phyloP scores from a whole-genome alignment of 139 green algal species.

The Chlamydomonas sphaeroides region DNA sequence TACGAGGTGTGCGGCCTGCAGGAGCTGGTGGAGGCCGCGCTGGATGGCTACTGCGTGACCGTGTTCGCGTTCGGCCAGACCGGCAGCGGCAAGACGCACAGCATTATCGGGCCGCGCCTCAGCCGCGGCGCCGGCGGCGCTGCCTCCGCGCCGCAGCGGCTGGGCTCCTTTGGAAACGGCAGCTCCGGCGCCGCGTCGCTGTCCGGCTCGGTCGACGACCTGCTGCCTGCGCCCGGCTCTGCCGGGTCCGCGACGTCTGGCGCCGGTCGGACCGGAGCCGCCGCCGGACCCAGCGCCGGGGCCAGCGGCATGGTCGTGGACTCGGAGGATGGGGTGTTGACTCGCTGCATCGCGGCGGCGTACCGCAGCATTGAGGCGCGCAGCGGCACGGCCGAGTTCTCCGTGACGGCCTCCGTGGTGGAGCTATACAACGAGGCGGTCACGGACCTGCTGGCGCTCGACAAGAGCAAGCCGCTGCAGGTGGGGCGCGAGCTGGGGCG shows the following conservation, averaged over 20 bases:
- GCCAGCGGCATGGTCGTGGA: conserved; percentile 24
- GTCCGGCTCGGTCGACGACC: no score
- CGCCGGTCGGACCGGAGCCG: not conserved
- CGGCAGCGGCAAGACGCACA: conserved; percentile 83
- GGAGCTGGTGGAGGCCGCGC: conserved; percentile 66
- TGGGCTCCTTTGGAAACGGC: no score
- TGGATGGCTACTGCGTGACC: conserved; percentile 77
- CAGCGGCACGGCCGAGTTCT: conserved; percentile 3
- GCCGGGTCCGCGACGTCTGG: no score
- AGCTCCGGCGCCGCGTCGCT: not conserved
- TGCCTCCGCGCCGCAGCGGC: not conserved
- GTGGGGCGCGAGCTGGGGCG: conserved; percentile 49
- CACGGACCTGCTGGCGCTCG: conserved; percentile 66
- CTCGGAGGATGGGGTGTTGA: conserved; percentile 68
- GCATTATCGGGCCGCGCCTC: conserved; percentile 76
- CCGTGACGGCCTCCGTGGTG: conserved; percentile 40
- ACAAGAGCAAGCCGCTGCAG: conserved; percentile 53
- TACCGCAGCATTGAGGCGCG: conserved; percentile 41
- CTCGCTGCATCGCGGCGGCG: conserved; percentile 49
- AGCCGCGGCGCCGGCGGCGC: conserved; percentile 18
- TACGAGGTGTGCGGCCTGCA: conserved; percentile 64
- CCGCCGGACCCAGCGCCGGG: not conserved
- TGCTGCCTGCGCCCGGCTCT: no score
- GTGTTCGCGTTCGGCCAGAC: conserved; percentile 79
- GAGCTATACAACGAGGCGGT: conserved; percentile 84